Base-by-base conservation (phyloP, 2,329 filamentous ascomycete genomes). In the Fusarium sp. region DNA sequence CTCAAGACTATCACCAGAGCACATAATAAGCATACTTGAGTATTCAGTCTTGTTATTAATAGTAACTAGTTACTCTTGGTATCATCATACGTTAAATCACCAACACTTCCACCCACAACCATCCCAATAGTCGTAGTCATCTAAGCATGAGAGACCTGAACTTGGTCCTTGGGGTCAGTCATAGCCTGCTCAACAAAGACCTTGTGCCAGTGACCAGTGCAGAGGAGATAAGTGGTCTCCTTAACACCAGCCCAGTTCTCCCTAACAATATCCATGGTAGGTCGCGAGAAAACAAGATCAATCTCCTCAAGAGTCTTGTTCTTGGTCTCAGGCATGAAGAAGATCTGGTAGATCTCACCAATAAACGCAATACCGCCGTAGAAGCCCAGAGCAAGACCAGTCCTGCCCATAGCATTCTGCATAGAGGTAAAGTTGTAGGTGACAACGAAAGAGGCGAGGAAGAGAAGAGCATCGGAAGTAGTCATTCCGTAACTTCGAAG, bases 321-420 rank as follows among this genome's bases (percentile, higher is more conserved):
- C 84, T 93, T 93, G 5, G 91, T 93, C 83, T 93, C 91, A 0
- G 90, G 91, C 92, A 93, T 93, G 81, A 93, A 93, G 54, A 93
- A 78, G 50, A 93, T 84, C 81, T 93, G 91, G 80, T 93, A 93
- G 73, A 92, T 83, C 87, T 90, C 92, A 17, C 91, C 92, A 0
- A 93, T 14, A 1, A 92, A 86, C 0, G 91, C 91, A 59, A 93
- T 93, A 20, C 92, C 92, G 8, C 92, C 91, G 79, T 93, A 94
- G 81, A 94, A 93, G 5, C 92, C 92, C 0, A 93, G 85, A 0
- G 88, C 85, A 1, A 93, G 83, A 14, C 92, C 91, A 3, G 90
- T 92, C 38, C 82, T 84, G 12, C 85, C 88, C 87, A 94, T 92
- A n/a, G 88, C 87, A 0, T 86, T 79, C 79, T 92, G 88, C 92